Base-by-base conservation (phyloP, 2,329 filamentous ascomycete genomes). In the Fusarium sp. region DNA sequence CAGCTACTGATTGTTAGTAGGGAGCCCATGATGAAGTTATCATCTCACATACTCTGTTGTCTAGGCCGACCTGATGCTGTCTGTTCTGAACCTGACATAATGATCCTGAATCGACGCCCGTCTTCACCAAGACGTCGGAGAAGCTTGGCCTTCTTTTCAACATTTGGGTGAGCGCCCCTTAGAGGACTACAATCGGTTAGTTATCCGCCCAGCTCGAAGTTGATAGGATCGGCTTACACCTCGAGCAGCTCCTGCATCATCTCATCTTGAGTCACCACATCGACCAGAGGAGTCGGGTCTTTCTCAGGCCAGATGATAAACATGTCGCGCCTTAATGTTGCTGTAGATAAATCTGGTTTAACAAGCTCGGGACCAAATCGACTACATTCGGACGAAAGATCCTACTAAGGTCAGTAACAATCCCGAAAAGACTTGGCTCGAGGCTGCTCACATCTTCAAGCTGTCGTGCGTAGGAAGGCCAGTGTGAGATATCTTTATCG, bases 221-320 rank as follows among this genome's bases (percentile, higher is more conserved):
- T 8, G 5, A 3, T 16, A 20, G 5, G 6, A 6, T 1, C n/a
- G 24, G 6, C 77, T 58, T 74, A 79, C 77, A 78, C 66, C 59
- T 77, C 78, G 1, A 82, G 65, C 4, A 82, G 67, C 34, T 82
- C 70, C 42, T 81, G 79, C 80, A 82, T 82, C 65, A 82, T 76
- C 27, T 80, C 80, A 6, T 81, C 80, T 6, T 73, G 71, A 0
- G 77, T 82, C 2, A 81, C 77, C 6, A 81, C 77, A 31, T 81
- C 79, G 6, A 82, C 76, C 7, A 81, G 73, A 22, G 74, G 75
- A 3, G 68, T 45, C 13, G 73, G 65, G 6, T 79, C 74, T 22
- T 70, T 78, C 40, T 81, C 80, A 16, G 79, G 76, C 80, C 79
- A 82, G 13, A 81, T 79, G 5, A 70, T 69, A 38, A 81, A 77